Conservation (phyloP, 768 basidiomycete species). For the Xerocomellus intermedius region DNA sequence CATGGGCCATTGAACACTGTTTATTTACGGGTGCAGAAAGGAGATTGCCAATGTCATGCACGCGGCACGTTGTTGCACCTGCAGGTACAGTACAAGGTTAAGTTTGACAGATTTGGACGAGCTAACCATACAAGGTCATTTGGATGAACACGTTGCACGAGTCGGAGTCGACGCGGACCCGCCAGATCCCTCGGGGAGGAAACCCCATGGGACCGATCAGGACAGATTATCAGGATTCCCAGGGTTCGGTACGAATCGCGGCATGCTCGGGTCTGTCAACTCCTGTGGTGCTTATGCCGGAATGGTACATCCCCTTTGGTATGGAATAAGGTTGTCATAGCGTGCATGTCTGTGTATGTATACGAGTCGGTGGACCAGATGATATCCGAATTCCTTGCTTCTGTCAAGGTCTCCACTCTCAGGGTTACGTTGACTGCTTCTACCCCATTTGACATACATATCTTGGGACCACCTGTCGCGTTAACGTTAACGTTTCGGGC, state of each 20-base stretch:
- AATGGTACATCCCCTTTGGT: constrained; percentile 1
- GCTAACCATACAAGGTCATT: constrained; percentile 6
- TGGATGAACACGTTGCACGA: constrained; percentile 1
- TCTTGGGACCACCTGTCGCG: background rate
- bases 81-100: constrained; percentile 20
- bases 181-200: background rate
- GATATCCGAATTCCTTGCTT: background rate
- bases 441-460: background rate
- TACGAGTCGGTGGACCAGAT: background rate
- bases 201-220: background rate
- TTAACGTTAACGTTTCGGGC: background rate
- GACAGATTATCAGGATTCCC: background rate
- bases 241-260: background rate
- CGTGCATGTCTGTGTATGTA: background rate
- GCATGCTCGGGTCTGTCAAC: background rate
- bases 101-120: constrained; percentile 14
- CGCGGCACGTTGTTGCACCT: background rate
- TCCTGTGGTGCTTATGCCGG: background rate
- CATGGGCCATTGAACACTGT: background rate
- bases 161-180: constrained; percentile 10
- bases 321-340: constrained; percentile 3
- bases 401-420: background rate
- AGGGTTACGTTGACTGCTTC: background rate
- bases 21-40: background rate
- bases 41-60: background rate